Conservation (phyloP, 495 filamentous ascomycete genomes). For the Ascobolus immersus region DNA sequence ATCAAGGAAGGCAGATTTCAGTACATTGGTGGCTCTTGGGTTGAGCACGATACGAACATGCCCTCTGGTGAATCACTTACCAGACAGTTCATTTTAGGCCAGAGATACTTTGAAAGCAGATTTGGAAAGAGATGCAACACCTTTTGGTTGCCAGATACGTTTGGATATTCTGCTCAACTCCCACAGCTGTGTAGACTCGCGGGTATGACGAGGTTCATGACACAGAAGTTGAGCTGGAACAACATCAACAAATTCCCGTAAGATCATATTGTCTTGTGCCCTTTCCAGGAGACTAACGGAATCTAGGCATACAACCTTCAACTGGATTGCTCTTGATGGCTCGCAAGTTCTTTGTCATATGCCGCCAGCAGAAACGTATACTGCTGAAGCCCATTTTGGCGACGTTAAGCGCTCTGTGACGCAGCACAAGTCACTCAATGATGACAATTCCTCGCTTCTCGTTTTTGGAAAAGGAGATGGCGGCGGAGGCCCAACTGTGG, state of each 20-base stretch:
- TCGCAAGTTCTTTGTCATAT: slow-evolving; percentile 95
- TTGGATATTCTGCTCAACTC: slow-evolving; percentile 84
- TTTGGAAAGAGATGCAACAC: slow-evolving; percentile 75
- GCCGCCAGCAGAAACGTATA: slow-evolving; percentile 84
- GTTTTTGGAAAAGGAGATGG: slow-evolving; percentile 94
- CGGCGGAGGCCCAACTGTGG: slow-evolving; percentile 81
- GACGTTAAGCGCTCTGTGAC: slow-evolving; percentile 75
- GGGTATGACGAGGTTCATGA: slow-evolving; percentile 89
- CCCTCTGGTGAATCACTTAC: slow-evolving; percentile 84
- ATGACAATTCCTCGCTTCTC: slow-evolving; percentile 64
- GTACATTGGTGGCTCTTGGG: slow-evolving; percentile 91
- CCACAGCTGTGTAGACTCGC: slow-evolving; percentile 77
- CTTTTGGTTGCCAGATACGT: slow-evolving; percentile 98
- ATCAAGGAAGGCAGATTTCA: slow-evolving; percentile 79
- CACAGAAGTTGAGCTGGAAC: slow-evolving; percentile 89
- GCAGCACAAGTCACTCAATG: slow-evolving; percentile 85
- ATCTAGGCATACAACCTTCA: slow-evolving; percentile 62
- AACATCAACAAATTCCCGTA: slow-evolving; percentile 92
- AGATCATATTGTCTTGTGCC: too few relatives aligned
- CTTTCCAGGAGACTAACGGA: background rate
- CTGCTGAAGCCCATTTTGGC: slow-evolving; percentile 79
- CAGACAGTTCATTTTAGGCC: slow-evolving; percentile 56
- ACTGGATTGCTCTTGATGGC: slow-evolving; percentile 85
- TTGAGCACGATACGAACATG: slow-evolving; percentile 95
- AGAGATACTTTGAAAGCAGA: slow-evolving; percentile 77